Evolutionary conservation across 2,329 filamentous ascomycete genomes (phyloP), one percentile per base, ranked within the genome.

Genomic region (Amylocarpus encephaloides): DNA sequence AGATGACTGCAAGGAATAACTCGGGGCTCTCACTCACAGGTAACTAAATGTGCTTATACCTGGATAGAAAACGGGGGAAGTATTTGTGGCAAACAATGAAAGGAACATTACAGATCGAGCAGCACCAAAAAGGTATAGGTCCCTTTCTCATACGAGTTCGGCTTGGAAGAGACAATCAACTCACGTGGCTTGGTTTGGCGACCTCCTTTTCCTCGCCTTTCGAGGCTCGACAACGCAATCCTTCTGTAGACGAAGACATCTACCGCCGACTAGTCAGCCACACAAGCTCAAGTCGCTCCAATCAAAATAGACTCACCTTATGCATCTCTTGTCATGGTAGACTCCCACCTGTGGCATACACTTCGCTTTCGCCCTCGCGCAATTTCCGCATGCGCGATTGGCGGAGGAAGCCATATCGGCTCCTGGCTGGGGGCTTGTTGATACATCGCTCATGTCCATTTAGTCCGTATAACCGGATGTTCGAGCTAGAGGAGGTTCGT

Each of bases 281-380:
- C 16, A 18, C 18, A 15, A 7, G 5, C 10, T 19, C 38, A 16
- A 11, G 38, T 16, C 12, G 4, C 3, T 13, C 15, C 12, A 10
- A 36, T 29, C 32, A 11, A 26, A 3, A 5, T 10, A 26, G 40
- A 11, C 18, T 30, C 15, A 59, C 56, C 56, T 57, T 38, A 50
- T 32, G 51, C 59, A 60, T 47, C 45, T 33, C 7, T 42, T 22
- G 22, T 50, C 46, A 15, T 15, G 10, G 4, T 50, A 19, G 12
- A 13, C 7, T 19, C 32, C 41, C 10, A 11, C 16, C 19, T 52
- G 51, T 41, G 53, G 53, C 11, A 50, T 42, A 46, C 58, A 62
- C 49, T 61, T 61, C 11, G 54, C 56, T 45, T 61, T 61, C 30
- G 55, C 57, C 41, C 49, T 40, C 10, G 54, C 49, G 36, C 58